Evolutionary conservation across 768 basidiomycete genomes (phyloP).

Genomic region (Kwoniella europaea): DNA sequence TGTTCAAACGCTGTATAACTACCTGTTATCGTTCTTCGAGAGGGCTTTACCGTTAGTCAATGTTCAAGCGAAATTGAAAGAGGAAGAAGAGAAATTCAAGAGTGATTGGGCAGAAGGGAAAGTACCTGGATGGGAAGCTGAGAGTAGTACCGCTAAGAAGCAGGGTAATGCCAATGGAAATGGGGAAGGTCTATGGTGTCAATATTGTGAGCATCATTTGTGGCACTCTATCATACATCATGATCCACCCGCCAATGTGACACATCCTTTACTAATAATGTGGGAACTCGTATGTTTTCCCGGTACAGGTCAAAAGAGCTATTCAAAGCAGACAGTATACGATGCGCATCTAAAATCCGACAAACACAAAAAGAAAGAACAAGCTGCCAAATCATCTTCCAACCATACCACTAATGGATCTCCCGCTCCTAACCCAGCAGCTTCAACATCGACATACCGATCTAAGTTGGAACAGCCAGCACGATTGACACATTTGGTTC

Average conservation of each 20-base stretch:
- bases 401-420: constrained; percentile 66
- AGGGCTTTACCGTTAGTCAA: constrained; percentile 83
- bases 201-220: constrained; percentile 72
- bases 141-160: constrained; percentile 61
- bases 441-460: constrained; percentile 46
- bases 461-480: constrained; percentile 62
- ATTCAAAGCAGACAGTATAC: constrained; percentile 97
- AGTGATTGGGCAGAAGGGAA: constrained; percentile 78
- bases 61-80: constrained; percentile 69
- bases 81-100: constrained; percentile 73
- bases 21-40: constrained; percentile 83
- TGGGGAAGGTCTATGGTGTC: constrained; percentile 86
- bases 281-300: too few species aligned
- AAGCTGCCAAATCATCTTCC: constrained; percentile 55
- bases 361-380: constrained; percentile 78
- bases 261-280: too few species aligned
- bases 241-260: too few species aligned
- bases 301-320: constrained; percentile 90
- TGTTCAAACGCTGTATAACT: constrained; percentile 77
- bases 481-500: constrained; percentile 71
- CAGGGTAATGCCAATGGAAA: constrained; percentile 19
- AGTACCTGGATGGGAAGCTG: constrained; percentile 74
- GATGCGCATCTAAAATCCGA: constrained; percentile 94
- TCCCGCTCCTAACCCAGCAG: constrained; percentile 32
- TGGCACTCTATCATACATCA: not conserved